Percentiles rank a stretch among this genome's conserved stretches.
Evolutionary conservation across 2,329 filamentous ascomycete genomes (phyloP).

Genomic region (Fonsecaea pedrosoi): DNA sequence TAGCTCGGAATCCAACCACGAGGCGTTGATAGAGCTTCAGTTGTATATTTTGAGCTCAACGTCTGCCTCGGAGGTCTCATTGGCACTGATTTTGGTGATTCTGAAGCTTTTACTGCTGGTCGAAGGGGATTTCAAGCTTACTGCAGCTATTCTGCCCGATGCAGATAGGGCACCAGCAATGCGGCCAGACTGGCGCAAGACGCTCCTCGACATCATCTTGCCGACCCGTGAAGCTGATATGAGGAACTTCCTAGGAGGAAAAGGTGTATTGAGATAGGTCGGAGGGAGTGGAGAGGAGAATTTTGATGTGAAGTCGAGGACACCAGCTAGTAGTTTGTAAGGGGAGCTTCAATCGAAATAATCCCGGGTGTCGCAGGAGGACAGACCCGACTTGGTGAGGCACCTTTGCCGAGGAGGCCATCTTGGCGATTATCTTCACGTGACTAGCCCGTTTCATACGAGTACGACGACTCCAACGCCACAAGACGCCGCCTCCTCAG

Average conservation of each 20-base stretch:
- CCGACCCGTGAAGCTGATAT: conserved; percentile 47
- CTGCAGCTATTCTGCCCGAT: conserved; percentile 86
- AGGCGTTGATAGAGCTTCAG: conserved; percentile 1
- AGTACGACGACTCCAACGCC: no score
- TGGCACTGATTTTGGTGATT: conserved; percentile 50
- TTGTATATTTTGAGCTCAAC: conserved; percentile 17
- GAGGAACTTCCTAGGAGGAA: conserved; percentile 34
- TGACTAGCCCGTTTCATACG: conserved; percentile 9
- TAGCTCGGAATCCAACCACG: conserved; percentile 44
- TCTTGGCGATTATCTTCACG: conserved; percentile 16
- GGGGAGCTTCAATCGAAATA: conserved; percentile 32
- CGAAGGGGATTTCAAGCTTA: conserved; percentile 69
- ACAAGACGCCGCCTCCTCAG: conserved; percentile 4
- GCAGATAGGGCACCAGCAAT: conserved; percentile 93
- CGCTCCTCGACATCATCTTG: conserved; percentile 93
- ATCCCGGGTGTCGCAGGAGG: conserved; percentile 12
- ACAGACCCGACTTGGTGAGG: background rate
- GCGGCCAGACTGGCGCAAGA: conserved; percentile 95
- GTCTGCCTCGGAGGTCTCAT: conserved; percentile 19
- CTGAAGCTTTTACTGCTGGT: conserved; percentile 52
- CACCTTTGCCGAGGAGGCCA: conserved; percentile 15
- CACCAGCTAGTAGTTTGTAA: conserved; percentile 24
- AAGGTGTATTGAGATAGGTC: conserved; percentile 43
- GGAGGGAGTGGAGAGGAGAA: conserved; percentile 50
- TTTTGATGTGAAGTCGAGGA: conserved; percentile 33